Base-by-base conservation (phyloP, 2,329 filamentous ascomycete species). In the Xylariomycetidae sp. region DNA sequence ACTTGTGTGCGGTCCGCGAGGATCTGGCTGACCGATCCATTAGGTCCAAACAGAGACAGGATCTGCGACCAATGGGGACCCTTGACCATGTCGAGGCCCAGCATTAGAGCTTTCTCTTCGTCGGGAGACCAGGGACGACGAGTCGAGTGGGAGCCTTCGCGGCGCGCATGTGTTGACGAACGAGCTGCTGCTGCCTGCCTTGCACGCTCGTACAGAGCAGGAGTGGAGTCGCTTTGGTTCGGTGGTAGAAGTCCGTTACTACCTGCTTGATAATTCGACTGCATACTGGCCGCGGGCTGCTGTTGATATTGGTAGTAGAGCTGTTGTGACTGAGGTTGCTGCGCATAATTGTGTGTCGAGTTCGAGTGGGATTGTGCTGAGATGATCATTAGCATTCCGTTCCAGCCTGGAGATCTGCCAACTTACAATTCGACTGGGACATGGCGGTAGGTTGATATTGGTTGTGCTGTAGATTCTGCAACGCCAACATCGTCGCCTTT, bases 21-120 rank as follows among this genome's bases (percentile, higher is more conserved):
- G 16, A 90, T 83, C 47, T 90, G 82, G 29, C 79, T 89, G 16
- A 90, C 76, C 0, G 81, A 83, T 5, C 88, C 88, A 25, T 82
- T 83, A 0, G 77, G 73, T 1, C 88, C 88, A 54, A 90, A 94
- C 25, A 94, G 72, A 2, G 81, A 81, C 10, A 95, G 67, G 29
- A 95, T 95, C 54, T 94, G 87, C 47, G 85, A 90, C 88, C 88
- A 95, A 51, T 95, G 87, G 13, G 88, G 88, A 0, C 88, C 88
- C 54, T 89, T 88, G 29, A 95, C 88, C 55, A 83, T 78, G 52
- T 93, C 88, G 4, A 95, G 74, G 1, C 88, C 88, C 30, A 83
- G 77, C 82, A 95, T 90, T 13, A 95, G 68, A 0, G 88, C 87
- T 57, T 88, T 87, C 54, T 95, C 88, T 59, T 95, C 88, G 43